Percentiles rank a stretch among this genome's conserved stretches.
These are phyloP conservation scores for Nannizzia gypsea DNA, from an alignment of 2,329 filamentous ascomycete species.

Conservation along the genomic window DNA sequence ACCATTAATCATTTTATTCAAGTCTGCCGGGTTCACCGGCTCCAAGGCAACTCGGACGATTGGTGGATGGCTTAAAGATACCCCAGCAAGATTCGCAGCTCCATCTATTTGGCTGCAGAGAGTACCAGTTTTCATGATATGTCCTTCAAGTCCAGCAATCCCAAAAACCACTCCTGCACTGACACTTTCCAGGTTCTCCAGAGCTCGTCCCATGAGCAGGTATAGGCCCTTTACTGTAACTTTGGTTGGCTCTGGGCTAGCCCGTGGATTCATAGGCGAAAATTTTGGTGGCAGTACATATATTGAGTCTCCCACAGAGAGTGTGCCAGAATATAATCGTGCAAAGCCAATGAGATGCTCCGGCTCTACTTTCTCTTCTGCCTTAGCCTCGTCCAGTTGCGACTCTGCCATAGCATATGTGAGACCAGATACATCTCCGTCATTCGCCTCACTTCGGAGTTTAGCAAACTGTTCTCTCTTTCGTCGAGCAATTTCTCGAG, in stretches of 20 bases:
- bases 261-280: conserved; percentile 64
- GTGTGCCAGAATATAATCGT: conserved; percentile 77
- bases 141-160: conserved; percentile 80
- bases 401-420: conserved; percentile 50
- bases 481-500: conserved; percentile 70
- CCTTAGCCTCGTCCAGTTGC: conserved; percentile 43
- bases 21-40: conserved; percentile 74
- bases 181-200: conserved; percentile 72
- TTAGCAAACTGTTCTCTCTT: conserved; percentile 82
- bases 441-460: conserved; percentile 52
- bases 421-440: conserved; percentile 43
- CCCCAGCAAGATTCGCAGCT: conserved; percentile 78
- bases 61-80: conserved; percentile 67
- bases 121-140: conserved; percentile 91
- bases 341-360: conserved; percentile 94
- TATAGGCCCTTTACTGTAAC: conserved; percentile 81
- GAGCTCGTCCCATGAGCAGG: conserved; percentile 83
- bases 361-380: conserved; percentile 53
- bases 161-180: conserved; percentile 93
- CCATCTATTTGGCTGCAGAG: conserved; percentile 79
- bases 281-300: conserved; percentile 93
- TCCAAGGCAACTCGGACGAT: conserved; percentile 96
- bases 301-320: conserved; percentile 79
- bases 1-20: conserved; percentile 90
- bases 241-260: conserved; percentile 62